A percentile compares a stretch with the other conserved stretches of the same genome.
Evolutionary conservation across 139 green algal genomes (phyloP).

Genomic region (Coelastrella sp.): DNA sequence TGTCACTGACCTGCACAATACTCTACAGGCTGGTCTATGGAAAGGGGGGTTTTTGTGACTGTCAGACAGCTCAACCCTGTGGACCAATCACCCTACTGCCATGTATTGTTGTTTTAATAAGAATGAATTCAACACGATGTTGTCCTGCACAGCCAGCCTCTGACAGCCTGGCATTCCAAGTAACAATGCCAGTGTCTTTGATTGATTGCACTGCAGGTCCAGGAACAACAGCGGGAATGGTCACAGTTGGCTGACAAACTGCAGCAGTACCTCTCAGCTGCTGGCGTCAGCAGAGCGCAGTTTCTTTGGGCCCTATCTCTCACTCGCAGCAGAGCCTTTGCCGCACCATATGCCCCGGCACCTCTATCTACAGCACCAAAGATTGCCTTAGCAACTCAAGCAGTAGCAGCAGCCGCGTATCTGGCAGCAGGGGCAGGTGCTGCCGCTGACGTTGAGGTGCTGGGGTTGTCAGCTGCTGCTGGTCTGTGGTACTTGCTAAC

Average conservation of each 20-base stretch:
- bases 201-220: not conserved
- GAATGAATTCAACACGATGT: too few relatives aligned
- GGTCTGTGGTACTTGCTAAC: not conserved
- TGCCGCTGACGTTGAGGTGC: not conserved
- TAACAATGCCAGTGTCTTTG: not conserved
- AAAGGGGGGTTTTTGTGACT: too few relatives aligned
- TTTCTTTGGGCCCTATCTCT: conserved; percentile 24
- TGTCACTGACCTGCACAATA: too few relatives aligned
- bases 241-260: not conserved
- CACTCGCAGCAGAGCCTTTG: conserved; percentile 31
- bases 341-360: conserved; percentile 20
- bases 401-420: not conserved
- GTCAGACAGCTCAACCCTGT: too few relatives aligned
- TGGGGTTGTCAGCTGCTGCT: conserved; percentile 5
- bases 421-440: not conserved
- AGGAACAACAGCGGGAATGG: conserved; percentile 26
- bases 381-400: conserved; percentile 10
- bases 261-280: not conserved
- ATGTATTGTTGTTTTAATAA: too few relatives aligned
- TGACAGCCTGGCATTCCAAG: not conserved
- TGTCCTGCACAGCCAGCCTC: too few relatives aligned
- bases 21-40: too few relatives aligned
- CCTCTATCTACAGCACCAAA: conserved; percentile 6
- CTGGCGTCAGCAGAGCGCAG: not conserved
- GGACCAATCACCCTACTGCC: too few relatives aligned